Conservation (phyloP, 441 rosid species). For the Eutrema salsugineum region DNA sequence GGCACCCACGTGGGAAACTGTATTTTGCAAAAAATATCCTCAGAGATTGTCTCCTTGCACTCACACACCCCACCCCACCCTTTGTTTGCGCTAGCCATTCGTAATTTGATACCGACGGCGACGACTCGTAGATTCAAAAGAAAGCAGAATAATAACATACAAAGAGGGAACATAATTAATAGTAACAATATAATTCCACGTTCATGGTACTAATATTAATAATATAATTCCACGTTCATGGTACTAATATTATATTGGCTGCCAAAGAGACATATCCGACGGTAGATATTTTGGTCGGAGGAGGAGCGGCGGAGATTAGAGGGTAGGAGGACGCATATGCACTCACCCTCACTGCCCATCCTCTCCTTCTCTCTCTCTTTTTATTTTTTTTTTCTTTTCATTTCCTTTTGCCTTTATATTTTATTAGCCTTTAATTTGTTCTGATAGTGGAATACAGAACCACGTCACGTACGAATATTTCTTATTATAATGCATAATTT, state of each 20-base stretch:
- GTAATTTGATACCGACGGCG: not conserved
- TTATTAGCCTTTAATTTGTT: not conserved
- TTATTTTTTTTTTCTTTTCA: slow-evolving; percentile 14
- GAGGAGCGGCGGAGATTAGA: slow-evolving; percentile 17
- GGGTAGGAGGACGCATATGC: slow-evolving; percentile 9
- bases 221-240: not conserved
- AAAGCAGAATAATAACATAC: not conserved
- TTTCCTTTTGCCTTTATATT: not conserved
- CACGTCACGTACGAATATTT: slow-evolving; percentile 3
- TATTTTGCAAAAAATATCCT: not conserved
- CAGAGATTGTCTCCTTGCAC: slow-evolving; percentile 24
- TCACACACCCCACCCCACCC: no score
- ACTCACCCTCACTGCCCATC: slow-evolving; percentile 27
- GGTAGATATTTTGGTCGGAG: slow-evolving; percentile 26
- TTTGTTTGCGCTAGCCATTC: no score
- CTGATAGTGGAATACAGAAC: slow-evolving; percentile 17
- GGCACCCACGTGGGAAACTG: not conserved
- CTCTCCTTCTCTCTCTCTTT: not conserved
- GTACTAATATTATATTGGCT: no score
- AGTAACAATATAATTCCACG: not conserved
- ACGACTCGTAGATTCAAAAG: not conserved
- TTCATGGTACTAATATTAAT: not conserved
- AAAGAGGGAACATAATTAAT: not conserved
- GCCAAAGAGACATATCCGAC: not conserved
- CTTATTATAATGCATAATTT: not conserved